phyloP scores from a whole-genome alignment of 257 asterid genomes.

The Nicotiana otophora region DNA sequence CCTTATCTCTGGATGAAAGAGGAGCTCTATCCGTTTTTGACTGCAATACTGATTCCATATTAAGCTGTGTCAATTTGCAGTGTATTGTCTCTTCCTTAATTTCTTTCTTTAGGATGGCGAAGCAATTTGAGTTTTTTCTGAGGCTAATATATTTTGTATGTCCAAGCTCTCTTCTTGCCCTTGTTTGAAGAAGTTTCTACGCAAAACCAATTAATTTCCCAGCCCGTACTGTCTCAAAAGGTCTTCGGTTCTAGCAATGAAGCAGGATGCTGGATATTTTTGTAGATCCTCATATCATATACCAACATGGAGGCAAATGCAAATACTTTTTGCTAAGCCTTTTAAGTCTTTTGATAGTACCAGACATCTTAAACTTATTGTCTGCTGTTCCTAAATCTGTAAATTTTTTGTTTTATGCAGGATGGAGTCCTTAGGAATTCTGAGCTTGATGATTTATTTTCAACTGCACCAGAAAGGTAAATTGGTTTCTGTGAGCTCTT shows the following conservation, averaged over 20 bases:
- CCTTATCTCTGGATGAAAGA: background rate
- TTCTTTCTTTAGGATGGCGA: background rate
- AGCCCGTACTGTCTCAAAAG: background rate
- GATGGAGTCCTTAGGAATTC: constrained; percentile 74
- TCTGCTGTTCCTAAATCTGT: background rate
- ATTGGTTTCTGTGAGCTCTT: background rate
- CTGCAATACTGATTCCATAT: background rate
- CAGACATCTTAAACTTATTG: background rate
- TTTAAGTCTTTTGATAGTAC: background rate
- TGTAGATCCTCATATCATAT: background rate
- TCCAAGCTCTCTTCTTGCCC: background rate
- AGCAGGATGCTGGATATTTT: background rate
- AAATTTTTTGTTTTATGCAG: constrained; percentile 39
- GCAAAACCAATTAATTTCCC: background rate
- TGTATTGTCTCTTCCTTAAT: background rate
- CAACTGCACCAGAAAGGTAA: constrained; percentile 96
- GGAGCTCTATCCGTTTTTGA: background rate
- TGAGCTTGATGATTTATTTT: constrained; percentile 90
- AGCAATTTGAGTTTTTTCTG: background rate
- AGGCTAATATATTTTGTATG: background rate
- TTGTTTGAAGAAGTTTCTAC: background rate
- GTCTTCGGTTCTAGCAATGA: background rate
- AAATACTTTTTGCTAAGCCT: background rate
- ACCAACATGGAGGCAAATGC: background rate
- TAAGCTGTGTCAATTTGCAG: background rate